Percentiles rank a stretch among this genome's conserved stretches.
These are phyloP conservation scores for Tripterygium wilfordii DNA, from an alignment of 177 flowering plant species.

Conservation along the genomic window DNA sequence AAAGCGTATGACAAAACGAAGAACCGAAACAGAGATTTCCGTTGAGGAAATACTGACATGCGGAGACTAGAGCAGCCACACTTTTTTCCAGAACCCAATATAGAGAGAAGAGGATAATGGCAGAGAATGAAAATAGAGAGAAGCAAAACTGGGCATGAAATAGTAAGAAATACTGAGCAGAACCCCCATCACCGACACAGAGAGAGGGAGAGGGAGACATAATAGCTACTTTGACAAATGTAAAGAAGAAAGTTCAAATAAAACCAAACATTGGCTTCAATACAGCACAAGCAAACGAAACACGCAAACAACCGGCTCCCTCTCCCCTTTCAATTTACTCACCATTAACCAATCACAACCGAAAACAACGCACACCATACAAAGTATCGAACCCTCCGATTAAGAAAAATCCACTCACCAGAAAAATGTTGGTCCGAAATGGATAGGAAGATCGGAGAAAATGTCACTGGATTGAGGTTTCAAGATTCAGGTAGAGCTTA, in stretches of 20 bases:
- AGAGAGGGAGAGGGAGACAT: background rate
- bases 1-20: too few species aligned
- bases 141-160: background rate
- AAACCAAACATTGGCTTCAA: background rate
- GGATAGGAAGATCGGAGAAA: background rate
- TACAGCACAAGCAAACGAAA: background rate
- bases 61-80: too few species aligned
- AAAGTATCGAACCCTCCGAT: background rate
- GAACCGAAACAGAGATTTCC: too few species aligned
- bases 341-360: too few species aligned
- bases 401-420: constrained; percentile 9
- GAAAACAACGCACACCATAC: too few species aligned
- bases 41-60: too few species aligned
- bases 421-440: constrained; percentile 19
- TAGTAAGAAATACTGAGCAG: background rate
- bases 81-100: too few species aligned
- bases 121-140: too few species aligned
- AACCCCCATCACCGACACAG: constrained; percentile 21
- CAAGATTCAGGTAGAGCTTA: background rate
- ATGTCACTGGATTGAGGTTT: background rate
- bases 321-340: too few species aligned
- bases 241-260: background rate
- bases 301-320: too few species aligned
- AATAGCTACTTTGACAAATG: background rate
- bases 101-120: too few species aligned